phyloP scores from a whole-genome alignment of 202 grass and related monocot species.

The Panicum virgatum region DNA sequence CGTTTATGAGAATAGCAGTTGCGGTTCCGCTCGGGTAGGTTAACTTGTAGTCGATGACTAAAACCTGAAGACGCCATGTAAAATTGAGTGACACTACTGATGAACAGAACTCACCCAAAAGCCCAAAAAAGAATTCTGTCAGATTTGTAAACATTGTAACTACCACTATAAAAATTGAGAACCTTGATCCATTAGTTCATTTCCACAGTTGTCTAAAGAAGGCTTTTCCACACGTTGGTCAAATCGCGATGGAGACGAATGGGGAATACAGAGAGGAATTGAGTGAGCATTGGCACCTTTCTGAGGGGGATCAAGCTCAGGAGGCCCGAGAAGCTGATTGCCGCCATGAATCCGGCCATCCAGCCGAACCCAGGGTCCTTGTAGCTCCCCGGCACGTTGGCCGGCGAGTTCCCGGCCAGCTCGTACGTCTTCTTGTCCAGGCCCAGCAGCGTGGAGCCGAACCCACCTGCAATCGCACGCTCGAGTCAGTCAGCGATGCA shows the following conservation, averaged over 20 bases:
- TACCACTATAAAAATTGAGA: neutral
- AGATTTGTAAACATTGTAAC: neutral
- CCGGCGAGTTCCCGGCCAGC: conserved; percentile 60
- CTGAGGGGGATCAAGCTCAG: conserved; percentile 81
- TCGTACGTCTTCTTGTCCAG: conserved; percentile 94
- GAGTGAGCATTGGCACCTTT: conserved; percentile 49
- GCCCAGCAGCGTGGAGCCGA: conserved; percentile 79
- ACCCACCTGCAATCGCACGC: conserved; percentile 60
- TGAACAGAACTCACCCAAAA: too few relatives aligned
- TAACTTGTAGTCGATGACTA: conserved; percentile 88
- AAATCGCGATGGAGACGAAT: too few relatives aligned
- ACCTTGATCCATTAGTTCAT: too few relatives aligned
- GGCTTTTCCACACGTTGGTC: too few relatives aligned
- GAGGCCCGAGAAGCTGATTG: conserved; percentile 73
- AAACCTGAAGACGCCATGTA: conserved; percentile 50
- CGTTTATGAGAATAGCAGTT: conserved; percentile 92
- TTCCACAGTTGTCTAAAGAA: too few relatives aligned
- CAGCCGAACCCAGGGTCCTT: conserved; percentile 86
- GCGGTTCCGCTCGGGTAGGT: conserved; percentile 91
- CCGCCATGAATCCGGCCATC: conserved; percentile 71
- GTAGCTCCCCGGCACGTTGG: conserved; percentile 76
- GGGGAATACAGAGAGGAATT: neutral
- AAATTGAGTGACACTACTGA: neutral
- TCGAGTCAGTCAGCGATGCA: neutral
- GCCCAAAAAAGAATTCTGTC: neutral